These are phyloP conservation scores for Colletotrichum incanum DNA, from an alignment of 2,329 filamentous ascomycete genomes.

Conservation along the genomic window DNA sequence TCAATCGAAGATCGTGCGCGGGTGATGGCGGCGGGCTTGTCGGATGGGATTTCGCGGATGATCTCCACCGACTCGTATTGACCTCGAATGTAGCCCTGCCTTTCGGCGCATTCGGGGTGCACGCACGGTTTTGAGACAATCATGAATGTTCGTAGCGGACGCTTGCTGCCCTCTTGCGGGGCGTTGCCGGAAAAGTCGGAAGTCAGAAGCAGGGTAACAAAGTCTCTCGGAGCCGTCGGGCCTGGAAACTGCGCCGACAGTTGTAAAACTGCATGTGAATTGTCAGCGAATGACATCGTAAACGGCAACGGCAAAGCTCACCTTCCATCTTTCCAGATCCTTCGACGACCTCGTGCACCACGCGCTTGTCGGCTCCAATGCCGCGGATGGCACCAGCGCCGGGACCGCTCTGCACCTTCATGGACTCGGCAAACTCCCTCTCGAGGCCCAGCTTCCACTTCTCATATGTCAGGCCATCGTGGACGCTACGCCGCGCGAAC, in stretches of 20 bases:
- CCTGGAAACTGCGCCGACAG: slow-evolving; percentile 92
- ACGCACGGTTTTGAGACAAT: slow-evolving; percentile 88
- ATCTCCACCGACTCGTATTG: slow-evolving; percentile 94
- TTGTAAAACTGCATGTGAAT: slow-evolving; percentile 76
- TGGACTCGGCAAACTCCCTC: slow-evolving; percentile 84
- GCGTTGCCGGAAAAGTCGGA: slow-evolving; percentile 68
- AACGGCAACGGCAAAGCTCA: slow-evolving; percentile 50
- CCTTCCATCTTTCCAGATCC: slow-evolving; percentile 76
- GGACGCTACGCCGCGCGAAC: slow-evolving; percentile 90
- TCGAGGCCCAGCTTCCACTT: slow-evolving; percentile 85
- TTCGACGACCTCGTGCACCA: slow-evolving; percentile 75
- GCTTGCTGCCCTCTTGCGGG: slow-evolving; percentile 46
- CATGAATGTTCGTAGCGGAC: slow-evolving; percentile 81
- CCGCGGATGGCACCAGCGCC: slow-evolving; percentile 85
- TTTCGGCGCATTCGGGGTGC: slow-evolving; percentile 80
- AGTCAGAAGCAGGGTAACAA: slow-evolving; percentile 84
- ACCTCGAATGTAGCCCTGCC: slow-evolving; percentile 84
- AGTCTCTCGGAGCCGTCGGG: slow-evolving; percentile 89
- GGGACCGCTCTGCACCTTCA: slow-evolving; percentile 79
- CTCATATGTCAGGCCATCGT: slow-evolving; percentile 82
- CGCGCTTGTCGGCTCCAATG: slow-evolving; percentile 83
- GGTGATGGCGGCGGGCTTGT: slow-evolving; percentile 56
- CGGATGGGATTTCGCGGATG: slow-evolving; percentile 83
- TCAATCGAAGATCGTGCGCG: slow-evolving; percentile 63
- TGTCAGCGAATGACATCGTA: slow-evolving; percentile 34